Percentiles rank a stretch among this genome's conserved stretches.
These are phyloP conservation scores for Ogataea hybrid DNA, from an alignment of 1,139 yeast genomes.

Conservation along the genomic window DNA sequence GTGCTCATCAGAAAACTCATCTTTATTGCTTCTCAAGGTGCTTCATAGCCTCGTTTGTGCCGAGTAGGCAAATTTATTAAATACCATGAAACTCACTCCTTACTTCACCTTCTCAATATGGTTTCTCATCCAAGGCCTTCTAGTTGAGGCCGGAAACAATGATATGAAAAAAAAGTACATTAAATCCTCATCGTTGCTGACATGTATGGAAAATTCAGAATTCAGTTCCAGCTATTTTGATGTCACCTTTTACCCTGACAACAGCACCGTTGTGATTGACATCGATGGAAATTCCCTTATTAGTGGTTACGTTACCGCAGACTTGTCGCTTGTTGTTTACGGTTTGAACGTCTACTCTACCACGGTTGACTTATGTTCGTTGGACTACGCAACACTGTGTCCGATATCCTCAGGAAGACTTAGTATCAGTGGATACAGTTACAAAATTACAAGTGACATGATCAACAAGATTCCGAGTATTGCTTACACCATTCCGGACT, in stretches of 20 bases:
- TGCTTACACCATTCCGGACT: slow-evolving; percentile 88
- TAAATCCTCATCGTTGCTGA: slow-evolving; percentile 71
- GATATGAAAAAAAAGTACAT: slow-evolving; percentile 34
- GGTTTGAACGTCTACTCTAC: slow-evolving; percentile 69
- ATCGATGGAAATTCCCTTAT: slow-evolving; percentile 80
- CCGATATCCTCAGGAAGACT: slow-evolving; percentile 88
- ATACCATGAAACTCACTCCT: slow-evolving; percentile 8
- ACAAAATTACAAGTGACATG: slow-evolving; percentile 41
- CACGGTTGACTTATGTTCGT: slow-evolving; percentile 61
- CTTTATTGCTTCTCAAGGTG: no score
- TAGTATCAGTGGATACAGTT: slow-evolving; percentile 54
- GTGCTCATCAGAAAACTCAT: no score
- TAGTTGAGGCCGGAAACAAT: slow-evolving; percentile 17
- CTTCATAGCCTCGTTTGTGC: not conserved
- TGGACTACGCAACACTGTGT: slow-evolving; percentile 57
- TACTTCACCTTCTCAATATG: slow-evolving; percentile 1
- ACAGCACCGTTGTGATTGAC: slow-evolving; percentile 60
- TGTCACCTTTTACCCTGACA: slow-evolving; percentile 67
- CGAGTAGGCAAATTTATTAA: not conserved
- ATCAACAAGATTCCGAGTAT: slow-evolving; percentile 66
- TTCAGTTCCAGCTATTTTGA: slow-evolving; percentile 86
- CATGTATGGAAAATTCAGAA: slow-evolving; percentile 91
- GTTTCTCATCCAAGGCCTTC: slow-evolving; percentile 4
- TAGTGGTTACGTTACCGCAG: slow-evolving; percentile 68
- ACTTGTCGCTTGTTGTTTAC: slow-evolving; percentile 69